Conservation (phyloP, 2,329 filamentous ascomycete species). For the Pezicula radicicola region DNA sequence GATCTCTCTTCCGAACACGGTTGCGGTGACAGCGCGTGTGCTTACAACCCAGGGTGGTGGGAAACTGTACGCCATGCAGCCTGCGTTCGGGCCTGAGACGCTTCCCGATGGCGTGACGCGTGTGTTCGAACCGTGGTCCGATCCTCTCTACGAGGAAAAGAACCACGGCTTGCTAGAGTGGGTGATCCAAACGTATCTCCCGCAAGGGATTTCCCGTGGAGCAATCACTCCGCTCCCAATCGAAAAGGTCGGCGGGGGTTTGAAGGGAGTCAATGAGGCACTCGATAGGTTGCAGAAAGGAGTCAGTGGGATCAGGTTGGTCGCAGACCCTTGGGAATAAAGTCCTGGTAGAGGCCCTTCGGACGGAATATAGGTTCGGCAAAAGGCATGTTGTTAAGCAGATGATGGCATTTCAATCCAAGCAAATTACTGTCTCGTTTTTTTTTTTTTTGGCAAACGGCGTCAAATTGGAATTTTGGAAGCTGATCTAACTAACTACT, state of each 20-base stretch:
- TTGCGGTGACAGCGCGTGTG: slow-evolving; percentile 21
- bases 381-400: too few relatives aligned
- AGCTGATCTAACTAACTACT: too few relatives aligned
- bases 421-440: too few relatives aligned
- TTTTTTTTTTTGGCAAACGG: too few relatives aligned
- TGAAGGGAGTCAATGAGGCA: slow-evolving; percentile 6
- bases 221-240: too few relatives aligned
- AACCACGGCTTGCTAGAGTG: too few relatives aligned
- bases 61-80: slow-evolving; percentile 20
- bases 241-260: slow-evolving; percentile 1
- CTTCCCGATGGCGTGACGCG: slow-evolving; percentile 19
- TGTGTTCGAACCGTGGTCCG: slow-evolving; percentile 21
- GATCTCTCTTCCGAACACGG: slow-evolving; percentile 21
- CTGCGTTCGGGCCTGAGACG: slow-evolving; percentile 11
- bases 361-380: too few relatives aligned
- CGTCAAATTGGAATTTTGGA: too few relatives aligned
- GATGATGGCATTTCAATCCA: too few relatives aligned
- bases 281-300: slow-evolving; percentile 22
- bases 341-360: too few relatives aligned
- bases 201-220: too few relatives aligned
- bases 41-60: slow-evolving; percentile 18
- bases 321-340: slow-evolving; percentile 5
- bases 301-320: slow-evolving; percentile 29
- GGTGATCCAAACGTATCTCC: too few relatives aligned
- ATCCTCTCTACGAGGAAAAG: slow-evolving; percentile 15